Evolutionary conservation across 345 rosid genomes (phyloP).

Genomic region (Brassica nigra): DNA sequence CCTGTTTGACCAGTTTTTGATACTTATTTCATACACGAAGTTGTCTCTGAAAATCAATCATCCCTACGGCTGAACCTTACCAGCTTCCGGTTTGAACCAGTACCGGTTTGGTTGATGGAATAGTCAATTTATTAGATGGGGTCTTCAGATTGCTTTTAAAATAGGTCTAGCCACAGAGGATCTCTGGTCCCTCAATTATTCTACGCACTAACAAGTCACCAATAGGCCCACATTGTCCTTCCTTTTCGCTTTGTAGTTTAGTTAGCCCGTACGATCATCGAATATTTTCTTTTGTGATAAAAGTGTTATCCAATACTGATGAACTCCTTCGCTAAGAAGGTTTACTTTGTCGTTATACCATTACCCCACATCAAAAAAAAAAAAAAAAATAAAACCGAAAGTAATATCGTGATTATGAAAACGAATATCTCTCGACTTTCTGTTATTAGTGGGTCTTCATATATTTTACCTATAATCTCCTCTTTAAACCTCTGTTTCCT

Average conservation of each 20-base stretch:
- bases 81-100: slow-evolving; percentile 1
- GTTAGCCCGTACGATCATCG: background rate
- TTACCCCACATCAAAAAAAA: background rate
- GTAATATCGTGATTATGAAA: slow-evolving; percentile 1
- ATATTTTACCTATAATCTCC: background rate
- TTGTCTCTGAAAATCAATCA: slow-evolving; percentile 3
- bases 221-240: background rate
- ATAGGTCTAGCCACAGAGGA: background rate
- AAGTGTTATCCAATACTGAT: background rate
- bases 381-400: background rate
- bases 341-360: background rate
- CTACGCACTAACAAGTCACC: background rate
- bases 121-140: background rate
- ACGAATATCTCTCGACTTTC: background rate
- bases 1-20: slow-evolving; percentile 28
- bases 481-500: background rate
- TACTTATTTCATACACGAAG: background rate
- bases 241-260: background rate
- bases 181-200: background rate
- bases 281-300: background rate
- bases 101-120: slow-evolving; percentile 26
- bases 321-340: slow-evolving; percentile 14
- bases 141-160: background rate
- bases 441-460: background rate
- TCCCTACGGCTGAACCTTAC: background rate